A percentile compares a stretch with the other conserved stretches of the same genome.
These are phyloP conservation scores for Vachellia pachyceras DNA, from an alignment of 306 rosid species.

Conservation along the genomic window DNA sequence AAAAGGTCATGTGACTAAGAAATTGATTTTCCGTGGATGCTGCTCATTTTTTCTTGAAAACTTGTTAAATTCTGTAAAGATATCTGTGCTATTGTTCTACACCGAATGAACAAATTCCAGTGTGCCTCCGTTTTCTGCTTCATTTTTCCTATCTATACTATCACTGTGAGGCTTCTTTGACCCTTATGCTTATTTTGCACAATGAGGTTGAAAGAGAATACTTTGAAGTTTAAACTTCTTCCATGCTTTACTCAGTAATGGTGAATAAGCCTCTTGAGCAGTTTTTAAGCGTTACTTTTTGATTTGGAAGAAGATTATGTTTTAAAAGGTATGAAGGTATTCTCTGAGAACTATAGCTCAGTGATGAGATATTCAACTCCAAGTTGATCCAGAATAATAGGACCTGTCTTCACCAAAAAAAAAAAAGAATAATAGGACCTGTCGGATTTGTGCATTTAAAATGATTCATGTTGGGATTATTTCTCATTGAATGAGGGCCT, in stretches of 20 bases:
- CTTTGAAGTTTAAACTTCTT: background rate
- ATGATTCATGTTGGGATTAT: too few relatives aligned
- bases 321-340: background rate
- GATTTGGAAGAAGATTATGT: background rate
- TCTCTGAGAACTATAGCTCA: constrained; percentile 17
- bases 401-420: too few relatives aligned
- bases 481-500: constrained; percentile 14
- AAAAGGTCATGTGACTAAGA: constrained; percentile 63
- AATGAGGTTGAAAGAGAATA: background rate
- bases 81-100: background rate
- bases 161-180: constrained; percentile 7
- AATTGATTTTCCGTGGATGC: constrained; percentile 17
- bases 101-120: too few relatives aligned
- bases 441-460: constrained; percentile 19
- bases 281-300: background rate
- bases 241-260: background rate
- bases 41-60: background rate
- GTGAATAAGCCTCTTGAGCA: background rate
- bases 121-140: background rate
- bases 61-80: background rate
- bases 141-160: background rate
- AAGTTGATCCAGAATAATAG: background rate
- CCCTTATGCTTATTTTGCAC: background rate
- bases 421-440: too few relatives aligned
- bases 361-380: constrained; percentile 19